Base-by-base conservation (phyloP, 495 filamentous ascomycete genomes). In the Xylaria nigripes region DNA sequence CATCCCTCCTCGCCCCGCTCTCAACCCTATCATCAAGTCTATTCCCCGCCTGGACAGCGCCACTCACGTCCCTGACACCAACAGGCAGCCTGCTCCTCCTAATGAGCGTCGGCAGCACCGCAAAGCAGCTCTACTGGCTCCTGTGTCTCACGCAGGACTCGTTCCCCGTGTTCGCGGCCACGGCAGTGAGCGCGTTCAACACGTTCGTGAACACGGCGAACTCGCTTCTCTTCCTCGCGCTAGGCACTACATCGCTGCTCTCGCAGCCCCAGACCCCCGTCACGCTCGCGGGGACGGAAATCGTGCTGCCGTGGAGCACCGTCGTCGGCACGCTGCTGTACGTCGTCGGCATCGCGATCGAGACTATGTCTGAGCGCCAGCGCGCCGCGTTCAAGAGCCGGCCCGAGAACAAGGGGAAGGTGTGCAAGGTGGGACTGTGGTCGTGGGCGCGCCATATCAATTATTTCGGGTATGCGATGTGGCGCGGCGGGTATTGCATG, bases 371-470 rank as follows among this genome's bases (percentile, higher is more conserved):
- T 0, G 81, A 85, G 64, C 55, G 70, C 9, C 79, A 83, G 66
- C 70, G 79, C 16, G 72, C 68, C 55, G 38, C 41, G 1, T 84
- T 84, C 69, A 84, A 84, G 64, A 55, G 65, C 18, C 65, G 72
- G 21, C 65, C 72, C 6, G 68, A 67, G 55, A 82, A 83, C 62
- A 66, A 72, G 50, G 81, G 79, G 18, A 79, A 77, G 67, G 65
- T 76, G 2, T 82, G 74, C 55, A 72, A 67, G 23, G 71, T 65
- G 1, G 82, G 81, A 1, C 58, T 82, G 25, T 83, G 75, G 70
- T 55, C 61, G 2, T 58, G 74, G 57, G 76, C 78, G 4, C 72
- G 78, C n/a, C 80, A 85, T 51, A 70, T 79, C 61, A 84, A 84
- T 43, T 84, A 84, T 56, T 72, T 72, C 22, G 79, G 67, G 12